These are phyloP conservation scores for Penicillium sp. DNA, from an alignment of 2,329 filamentous ascomycete genomes.

Conservation along the genomic window DNA sequence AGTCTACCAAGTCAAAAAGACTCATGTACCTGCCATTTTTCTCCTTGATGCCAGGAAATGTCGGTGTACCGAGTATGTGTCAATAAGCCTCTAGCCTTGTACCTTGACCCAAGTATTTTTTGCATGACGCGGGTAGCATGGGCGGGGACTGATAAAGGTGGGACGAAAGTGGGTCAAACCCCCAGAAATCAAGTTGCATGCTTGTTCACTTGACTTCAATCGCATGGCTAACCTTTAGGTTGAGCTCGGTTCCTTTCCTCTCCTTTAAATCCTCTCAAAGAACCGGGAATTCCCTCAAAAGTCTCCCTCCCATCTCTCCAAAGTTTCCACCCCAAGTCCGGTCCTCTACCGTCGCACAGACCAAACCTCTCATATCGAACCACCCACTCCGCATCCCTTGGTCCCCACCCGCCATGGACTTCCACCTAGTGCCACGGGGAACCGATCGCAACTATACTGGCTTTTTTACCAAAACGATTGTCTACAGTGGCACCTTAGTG, in stretches of 20 bases:
- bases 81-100: neutral
- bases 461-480: slow-evolving; percentile 50
- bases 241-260: neutral
- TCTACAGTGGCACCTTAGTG: slow-evolving; percentile 46
- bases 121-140: neutral
- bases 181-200: neutral
- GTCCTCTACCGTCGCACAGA: slow-evolving; percentile 2
- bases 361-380: slow-evolving; percentile 8
- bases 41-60: too few relatives aligned
- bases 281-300: neutral
- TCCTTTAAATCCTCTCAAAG: neutral
- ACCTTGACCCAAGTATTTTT: neutral
- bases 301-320: neutral
- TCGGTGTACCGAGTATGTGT: too few relatives aligned
- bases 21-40: too few relatives aligned
- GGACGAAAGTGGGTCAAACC: slow-evolving; percentile 1
- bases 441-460: slow-evolving; percentile 48
- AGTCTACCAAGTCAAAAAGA: too few relatives aligned
- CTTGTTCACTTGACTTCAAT: neutral
- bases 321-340: neutral
- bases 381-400: neutral
- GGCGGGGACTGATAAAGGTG: neutral
- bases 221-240: neutral
- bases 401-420: slow-evolving; percentile 33
- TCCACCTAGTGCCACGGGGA: slow-evolving; percentile 44